Percentiles rank a stretch among this genome's conserved stretches.
Conservation (phyloP, 1,284 basidiomycete species). For the Cystobasidium pallidum region DNA sequence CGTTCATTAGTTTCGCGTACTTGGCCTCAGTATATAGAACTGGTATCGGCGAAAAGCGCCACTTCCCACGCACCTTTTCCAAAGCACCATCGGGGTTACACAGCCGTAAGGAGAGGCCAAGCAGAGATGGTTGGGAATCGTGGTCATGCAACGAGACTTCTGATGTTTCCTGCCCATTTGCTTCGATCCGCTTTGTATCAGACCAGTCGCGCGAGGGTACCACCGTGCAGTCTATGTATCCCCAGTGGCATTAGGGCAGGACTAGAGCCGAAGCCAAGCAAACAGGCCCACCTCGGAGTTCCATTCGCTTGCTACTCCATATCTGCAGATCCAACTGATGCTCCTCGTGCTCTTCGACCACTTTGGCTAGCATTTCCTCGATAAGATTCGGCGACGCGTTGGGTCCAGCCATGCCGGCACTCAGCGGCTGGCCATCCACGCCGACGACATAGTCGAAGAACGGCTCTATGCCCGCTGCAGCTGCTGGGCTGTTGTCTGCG, state of each 20-base stretch:
- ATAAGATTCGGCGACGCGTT: slow-evolving; percentile 58
- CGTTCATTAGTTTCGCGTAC: too few relatives aligned
- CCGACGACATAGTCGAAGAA: slow-evolving; percentile 98
- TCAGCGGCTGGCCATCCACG: slow-evolving; percentile 65
- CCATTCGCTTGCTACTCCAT: slow-evolving; percentile 86
- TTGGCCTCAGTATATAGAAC: too few relatives aligned
- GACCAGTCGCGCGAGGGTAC: slow-evolving; percentile 82
- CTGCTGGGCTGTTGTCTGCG: slow-evolving; percentile 55
- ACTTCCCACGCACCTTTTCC: slow-evolving; percentile 64
- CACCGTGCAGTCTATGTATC: slow-evolving; percentile 72
- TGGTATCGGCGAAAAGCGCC: too few relatives aligned
- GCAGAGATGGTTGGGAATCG: slow-evolving; percentile 66
- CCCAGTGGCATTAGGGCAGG: neutral
- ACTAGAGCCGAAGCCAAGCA: neutral
- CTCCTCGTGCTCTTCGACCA: slow-evolving; percentile 87
- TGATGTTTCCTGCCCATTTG: slow-evolving; percentile 58
- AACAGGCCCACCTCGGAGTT: slow-evolving; percentile 71
- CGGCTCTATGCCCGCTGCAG: slow-evolving; percentile 62
- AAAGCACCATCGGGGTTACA: slow-evolving; percentile 83
- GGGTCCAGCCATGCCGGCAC: slow-evolving; percentile 9
- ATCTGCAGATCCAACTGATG: slow-evolving; percentile 74
- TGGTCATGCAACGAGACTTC: slow-evolving; percentile 45
- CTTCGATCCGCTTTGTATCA: slow-evolving; percentile 37
- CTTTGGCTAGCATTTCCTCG: slow-evolving; percentile 73
- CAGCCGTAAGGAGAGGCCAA: slow-evolving; percentile 89